Conservation (phyloP, 2,329 filamentous ascomycete species). For the Aureobasidium uvarum region DNA sequence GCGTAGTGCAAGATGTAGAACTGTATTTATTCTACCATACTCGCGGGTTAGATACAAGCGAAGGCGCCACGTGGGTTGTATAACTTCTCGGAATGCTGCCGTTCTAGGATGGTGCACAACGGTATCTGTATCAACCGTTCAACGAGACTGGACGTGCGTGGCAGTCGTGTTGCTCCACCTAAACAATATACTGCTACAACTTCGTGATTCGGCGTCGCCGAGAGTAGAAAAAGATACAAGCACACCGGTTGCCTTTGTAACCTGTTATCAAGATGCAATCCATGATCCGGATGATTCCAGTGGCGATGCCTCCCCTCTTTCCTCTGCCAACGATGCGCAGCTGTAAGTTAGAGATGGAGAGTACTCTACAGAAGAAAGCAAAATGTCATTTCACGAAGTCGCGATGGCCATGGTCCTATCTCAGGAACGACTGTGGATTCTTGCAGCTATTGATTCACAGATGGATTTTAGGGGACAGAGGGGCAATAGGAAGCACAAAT, state of each 20-base stretch:
- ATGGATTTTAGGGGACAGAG: no score
- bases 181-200: not conserved
- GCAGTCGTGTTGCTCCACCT: not conserved
- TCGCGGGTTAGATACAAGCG: not conserved
- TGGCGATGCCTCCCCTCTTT: no score
- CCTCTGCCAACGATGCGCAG: no score
- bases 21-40: constrained; percentile 1
- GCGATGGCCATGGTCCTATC: no score
- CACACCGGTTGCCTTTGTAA: constrained; percentile 11
- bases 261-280: not conserved
- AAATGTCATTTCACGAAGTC: no score
- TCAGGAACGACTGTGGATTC: no score
- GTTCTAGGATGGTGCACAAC: constrained; percentile 6
- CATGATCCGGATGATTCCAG: no score
- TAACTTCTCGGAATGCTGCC: constrained; percentile 18
- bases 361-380: no score
- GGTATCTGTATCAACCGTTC: not conserved
- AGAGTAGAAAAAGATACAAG: not conserved
- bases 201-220: constrained; percentile 1
- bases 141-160: not conserved
- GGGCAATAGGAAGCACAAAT: not conserved
- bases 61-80: constrained; percentile 11
- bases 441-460: no score
- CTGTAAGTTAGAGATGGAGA: no score
- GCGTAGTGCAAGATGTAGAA: constrained; percentile 9